Base-by-base conservation (phyloP, 257 asterid genomes). In the Asclepias syriaca region DNA sequence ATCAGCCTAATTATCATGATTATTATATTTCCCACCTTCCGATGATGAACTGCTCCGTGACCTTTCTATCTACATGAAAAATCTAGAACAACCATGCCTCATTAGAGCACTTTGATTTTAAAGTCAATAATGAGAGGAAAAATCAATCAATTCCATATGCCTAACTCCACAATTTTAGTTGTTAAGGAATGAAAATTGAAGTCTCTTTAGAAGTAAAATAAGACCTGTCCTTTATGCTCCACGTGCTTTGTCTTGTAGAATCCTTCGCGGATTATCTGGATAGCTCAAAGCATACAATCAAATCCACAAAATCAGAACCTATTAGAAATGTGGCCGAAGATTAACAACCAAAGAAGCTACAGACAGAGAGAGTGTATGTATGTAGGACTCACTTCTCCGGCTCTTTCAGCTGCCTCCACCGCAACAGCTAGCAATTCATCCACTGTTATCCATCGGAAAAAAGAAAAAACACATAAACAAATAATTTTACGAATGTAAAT, bases 141-240 rank as follows among this genome's bases (percentile, higher is more conserved):
- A 32, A 34, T 34, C 18, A 37, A 16, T 63, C 21, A 63, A 37
- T 63, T 34, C 12, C 46, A 50, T 48, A 50, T 14, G 61, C 21
- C 60, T 6, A 48, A 50, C 46, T 29, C 49, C 16, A 50, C 54
- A 24, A 27, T 3, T 18, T 18, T 8, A 27, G 39, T 66, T 45
- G 57, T 37, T 16, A 46, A 68, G 19, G n/a, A 15, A 34, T 34
- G 5, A 59, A 69, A 59, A 69, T 1, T 15, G 34, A 43, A 43
- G 48, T 43, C 48, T 40, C 45, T 6, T 43, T 6, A 48, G 12
- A 34, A 19, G 22, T 0, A 72, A 57, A 39, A 22, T 55, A 50
- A 56, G 46, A 91, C 97, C 95, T 27, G 57, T 78, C 97, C 95
- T 81, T 91, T 91, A 78, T 91, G 97, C 87, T 91, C 95, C 68